Percentiles rank a stretch among this genome's conserved stretches.
Evolutionary conservation across 805 yeast species (phyloP).

Genomic region (Lachancea thermotolerans): DNA sequence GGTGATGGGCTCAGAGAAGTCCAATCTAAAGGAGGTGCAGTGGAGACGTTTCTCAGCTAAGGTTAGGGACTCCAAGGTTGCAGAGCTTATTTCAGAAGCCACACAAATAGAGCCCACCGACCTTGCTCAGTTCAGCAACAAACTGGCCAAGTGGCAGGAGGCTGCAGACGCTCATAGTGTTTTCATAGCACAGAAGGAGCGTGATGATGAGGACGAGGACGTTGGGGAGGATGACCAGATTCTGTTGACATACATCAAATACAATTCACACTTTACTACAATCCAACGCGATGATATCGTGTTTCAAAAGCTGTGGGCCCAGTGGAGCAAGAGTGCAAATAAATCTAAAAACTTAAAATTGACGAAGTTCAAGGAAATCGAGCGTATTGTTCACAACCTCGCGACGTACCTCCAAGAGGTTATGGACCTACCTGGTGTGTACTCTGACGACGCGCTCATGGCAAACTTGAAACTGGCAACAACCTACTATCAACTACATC

Average conservation of each 20-base stretch:
- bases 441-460: slow-evolving; percentile 67
- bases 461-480: slow-evolving; percentile 24
- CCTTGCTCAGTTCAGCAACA: slow-evolving; percentile 46
- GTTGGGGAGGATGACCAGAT: slow-evolving; percentile 68
- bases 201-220: slow-evolving; percentile 43
- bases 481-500: slow-evolving; percentile 16
- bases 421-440: slow-evolving; percentile 85
- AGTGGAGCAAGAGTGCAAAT: slow-evolving; percentile 16
- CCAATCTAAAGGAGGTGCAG: slow-evolving; percentile 40
- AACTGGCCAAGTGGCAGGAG: slow-evolving; percentile 62
- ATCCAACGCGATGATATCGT: slow-evolving; percentile 64
- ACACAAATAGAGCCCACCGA: slow-evolving; percentile 31
- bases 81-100: slow-evolving; percentile 47
- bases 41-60: slow-evolving; percentile 60
- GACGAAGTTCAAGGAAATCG: slow-evolving; percentile 29
- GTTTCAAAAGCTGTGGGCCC: slow-evolving; percentile 31
- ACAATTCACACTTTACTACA: slow-evolving; percentile 56
- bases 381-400: slow-evolving; percentile 37
- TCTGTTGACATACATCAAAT: slow-evolving; percentile 66
- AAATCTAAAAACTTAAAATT: slow-evolving; percentile 22
- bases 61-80: slow-evolving; percentile 65
- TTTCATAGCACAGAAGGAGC: slow-evolving; percentile 44
- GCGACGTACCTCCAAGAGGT: slow-evolving; percentile 49
- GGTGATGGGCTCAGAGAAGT: slow-evolving; percentile 13
- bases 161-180: slow-evolving; percentile 53